A percentile compares a stretch with the other conserved stretches of the same genome.
Conservation (phyloP, 108 stramenopile species). For the Skeletonema tropicum region DNA sequence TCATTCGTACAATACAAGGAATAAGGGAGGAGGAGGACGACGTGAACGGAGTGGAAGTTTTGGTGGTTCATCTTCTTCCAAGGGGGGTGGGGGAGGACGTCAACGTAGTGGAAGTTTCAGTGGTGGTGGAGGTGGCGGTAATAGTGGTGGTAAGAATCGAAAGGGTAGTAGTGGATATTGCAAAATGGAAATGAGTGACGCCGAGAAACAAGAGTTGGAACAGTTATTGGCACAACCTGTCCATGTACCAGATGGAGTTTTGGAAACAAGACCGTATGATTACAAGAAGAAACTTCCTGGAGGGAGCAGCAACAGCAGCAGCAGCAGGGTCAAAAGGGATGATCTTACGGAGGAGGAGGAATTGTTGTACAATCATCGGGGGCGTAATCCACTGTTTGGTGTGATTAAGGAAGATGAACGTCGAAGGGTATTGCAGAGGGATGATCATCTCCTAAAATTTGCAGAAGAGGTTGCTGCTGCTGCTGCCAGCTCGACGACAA, state of each 20-base stretch:
- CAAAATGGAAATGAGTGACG: slow-evolving; percentile 39
- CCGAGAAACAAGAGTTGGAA: slow-evolving; percentile 42
- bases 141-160: slow-evolving; percentile 12
- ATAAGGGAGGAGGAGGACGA: neutral
- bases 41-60: neutral
- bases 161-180: slow-evolving; percentile 27
- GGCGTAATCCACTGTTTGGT: slow-evolving; percentile 47
- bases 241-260: slow-evolving; percentile 29
- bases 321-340: neutral
- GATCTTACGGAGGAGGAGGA: slow-evolving; percentile 41
- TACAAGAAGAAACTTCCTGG: slow-evolving; percentile 49
- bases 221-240: slow-evolving; percentile 30
- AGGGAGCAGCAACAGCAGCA: no score
- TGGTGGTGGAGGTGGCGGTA: neutral
- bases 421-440: slow-evolving; percentile 33
- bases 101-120: slow-evolving; percentile 6
- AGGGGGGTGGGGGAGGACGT: neutral
- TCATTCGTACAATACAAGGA: slow-evolving; percentile 5
- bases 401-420: slow-evolving; percentile 37
- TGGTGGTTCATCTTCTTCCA: no score
- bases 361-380: slow-evolving; percentile 29
- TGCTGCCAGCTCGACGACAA: neutral
- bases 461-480: slow-evolving; percentile 13
- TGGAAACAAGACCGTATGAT: slow-evolving; percentile 85
- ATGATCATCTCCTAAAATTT: slow-evolving; percentile 36